Conservation (phyloP, 2,329 filamentous ascomycete species). For the Ilyonectria robusta region DNA sequence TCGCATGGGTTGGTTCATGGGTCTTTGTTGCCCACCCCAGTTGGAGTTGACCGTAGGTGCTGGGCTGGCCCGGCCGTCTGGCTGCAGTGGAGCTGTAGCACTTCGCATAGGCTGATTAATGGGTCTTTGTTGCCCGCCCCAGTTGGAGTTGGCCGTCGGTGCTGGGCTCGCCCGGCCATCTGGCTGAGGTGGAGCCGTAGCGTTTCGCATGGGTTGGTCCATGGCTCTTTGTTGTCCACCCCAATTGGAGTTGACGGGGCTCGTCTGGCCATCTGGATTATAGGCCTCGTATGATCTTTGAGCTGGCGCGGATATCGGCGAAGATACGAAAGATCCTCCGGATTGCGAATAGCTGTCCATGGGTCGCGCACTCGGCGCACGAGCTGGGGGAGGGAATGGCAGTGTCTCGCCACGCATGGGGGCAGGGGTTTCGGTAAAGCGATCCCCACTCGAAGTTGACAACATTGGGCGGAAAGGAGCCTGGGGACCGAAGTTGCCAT, state of each 20-base stretch:
- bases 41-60: slow-evolving; percentile 50
- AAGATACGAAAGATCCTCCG: slow-evolving; percentile 22
- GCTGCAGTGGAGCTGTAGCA: slow-evolving; percentile 46
- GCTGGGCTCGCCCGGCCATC: slow-evolving; percentile 49
- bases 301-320: slow-evolving; percentile 30
- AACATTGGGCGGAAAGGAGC: slow-evolving; percentile 36
- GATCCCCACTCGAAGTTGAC: slow-evolving; percentile 27
- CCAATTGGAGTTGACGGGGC: slow-evolving; percentile 41
- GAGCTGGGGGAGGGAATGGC: slow-evolving; percentile 52
- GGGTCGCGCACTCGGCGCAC: slow-evolving; percentile 51
- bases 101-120: slow-evolving; percentile 54
- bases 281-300: slow-evolving; percentile 49
- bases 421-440: slow-evolving; percentile 50
- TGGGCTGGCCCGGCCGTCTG: slow-evolving; percentile 45
- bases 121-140: slow-evolving; percentile 41
- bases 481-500: slow-evolving; percentile 49
- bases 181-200: slow-evolving; percentile 53
- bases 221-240: slow-evolving; percentile 42
- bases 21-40: slow-evolving; percentile 41
- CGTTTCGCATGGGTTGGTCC: slow-evolving; percentile 54
- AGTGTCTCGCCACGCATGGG: slow-evolving; percentile 47
- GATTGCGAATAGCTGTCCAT: slow-evolving; percentile 50
- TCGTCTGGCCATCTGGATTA: slow-evolving; percentile 46
- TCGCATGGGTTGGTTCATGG: slow-evolving; percentile 50
- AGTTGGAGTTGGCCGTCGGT: slow-evolving; percentile 47